Percentiles rank a stretch among this genome's conserved stretches.
These are phyloP conservation scores for Botrytis squamosa DNA, from an alignment of 2,329 filamentous ascomycete genomes.

Conservation along the genomic window DNA sequence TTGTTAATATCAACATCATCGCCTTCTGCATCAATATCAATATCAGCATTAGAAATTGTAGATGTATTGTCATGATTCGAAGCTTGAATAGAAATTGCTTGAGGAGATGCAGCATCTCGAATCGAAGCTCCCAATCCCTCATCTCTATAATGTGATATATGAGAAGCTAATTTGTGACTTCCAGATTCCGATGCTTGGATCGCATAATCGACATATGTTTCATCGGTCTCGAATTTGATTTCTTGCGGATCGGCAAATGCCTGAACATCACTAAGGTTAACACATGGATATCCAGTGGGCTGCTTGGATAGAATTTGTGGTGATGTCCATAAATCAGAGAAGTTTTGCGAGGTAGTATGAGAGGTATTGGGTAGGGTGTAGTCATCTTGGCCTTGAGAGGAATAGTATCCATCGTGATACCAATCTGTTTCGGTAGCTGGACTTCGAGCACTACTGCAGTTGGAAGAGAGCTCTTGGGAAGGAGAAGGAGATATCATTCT, in stretches of 20 bases:
- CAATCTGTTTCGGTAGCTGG: conserved; percentile 29
- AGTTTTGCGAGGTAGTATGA: conserved; percentile 23
- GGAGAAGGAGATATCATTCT: conserved; percentile 32
- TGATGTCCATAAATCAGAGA: conserved; percentile 18
- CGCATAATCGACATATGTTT: conserved; percentile 25
- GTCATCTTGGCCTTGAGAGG: conserved; percentile 26
- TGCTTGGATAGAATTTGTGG: neutral
- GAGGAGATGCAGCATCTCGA: conserved; percentile 29
- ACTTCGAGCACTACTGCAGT: conserved; percentile 29
- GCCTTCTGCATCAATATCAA: conserved; percentile 25
- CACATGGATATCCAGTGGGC: conserved; percentile 23
- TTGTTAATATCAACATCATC: conserved; percentile 23
- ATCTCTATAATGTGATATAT: conserved; percentile 24
- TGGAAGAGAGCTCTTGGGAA: conserved; percentile 30
- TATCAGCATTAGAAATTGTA: conserved; percentile 26
- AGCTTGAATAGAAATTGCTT: neutral
- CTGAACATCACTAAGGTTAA: conserved; percentile 37
- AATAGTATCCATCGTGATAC: conserved; percentile 26
- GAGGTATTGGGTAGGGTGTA: conserved; percentile 13
- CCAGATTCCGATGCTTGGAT: neutral
- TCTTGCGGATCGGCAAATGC: conserved; percentile 32
- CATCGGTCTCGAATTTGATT: conserved; percentile 26
- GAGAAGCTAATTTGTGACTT: neutral
- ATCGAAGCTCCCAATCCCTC: conserved; percentile 34
- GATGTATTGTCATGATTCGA: conserved; percentile 23